Evolutionary conservation across 306 rosid genomes (phyloP).

Genomic region (Prunus campanulata): DNA sequence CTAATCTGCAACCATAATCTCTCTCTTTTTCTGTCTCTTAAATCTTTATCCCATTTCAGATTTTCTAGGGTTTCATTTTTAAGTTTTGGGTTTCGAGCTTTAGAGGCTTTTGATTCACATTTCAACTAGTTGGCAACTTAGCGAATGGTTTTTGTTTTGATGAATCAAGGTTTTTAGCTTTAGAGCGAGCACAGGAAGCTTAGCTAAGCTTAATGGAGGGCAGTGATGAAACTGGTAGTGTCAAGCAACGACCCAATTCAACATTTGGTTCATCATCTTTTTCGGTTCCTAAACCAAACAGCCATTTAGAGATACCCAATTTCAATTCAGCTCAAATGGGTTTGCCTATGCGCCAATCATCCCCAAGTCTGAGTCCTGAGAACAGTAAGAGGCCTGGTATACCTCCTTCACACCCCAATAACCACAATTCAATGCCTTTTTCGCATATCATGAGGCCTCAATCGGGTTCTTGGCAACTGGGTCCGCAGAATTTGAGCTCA

Average conservation of each 20-base stretch:
- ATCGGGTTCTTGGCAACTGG: constrained; percentile 35
- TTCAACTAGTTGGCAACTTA: constrained; percentile 1
- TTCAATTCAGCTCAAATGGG: constrained; percentile 45
- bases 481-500: constrained; percentile 46
- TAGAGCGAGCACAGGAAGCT: not conserved
- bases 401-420: constrained; percentile 64
- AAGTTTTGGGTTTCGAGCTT: not conserved
- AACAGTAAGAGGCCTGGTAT: constrained; percentile 52
- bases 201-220: constrained; percentile 47
- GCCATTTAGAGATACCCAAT: constrained; percentile 36
- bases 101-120: not conserved
- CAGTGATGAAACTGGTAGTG: constrained; percentile 34
- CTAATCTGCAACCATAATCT: not conserved
- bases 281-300: constrained; percentile 23
- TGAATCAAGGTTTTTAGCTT: not conserved
- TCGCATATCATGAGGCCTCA: constrained; percentile 38
- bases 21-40: not conserved
- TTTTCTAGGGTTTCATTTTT: constrained; percentile 1
- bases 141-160: not conserved
- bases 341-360: constrained; percentile 17
- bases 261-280: constrained; percentile 33
- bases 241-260: constrained; percentile 29
- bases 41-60: not conserved
- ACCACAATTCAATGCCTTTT: constrained; percentile 39
- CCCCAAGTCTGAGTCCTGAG: constrained; percentile 45